phyloP scores from a whole-genome alignment of 495 filamentous ascomycete genomes.

The Neurospora sp. region DNA sequence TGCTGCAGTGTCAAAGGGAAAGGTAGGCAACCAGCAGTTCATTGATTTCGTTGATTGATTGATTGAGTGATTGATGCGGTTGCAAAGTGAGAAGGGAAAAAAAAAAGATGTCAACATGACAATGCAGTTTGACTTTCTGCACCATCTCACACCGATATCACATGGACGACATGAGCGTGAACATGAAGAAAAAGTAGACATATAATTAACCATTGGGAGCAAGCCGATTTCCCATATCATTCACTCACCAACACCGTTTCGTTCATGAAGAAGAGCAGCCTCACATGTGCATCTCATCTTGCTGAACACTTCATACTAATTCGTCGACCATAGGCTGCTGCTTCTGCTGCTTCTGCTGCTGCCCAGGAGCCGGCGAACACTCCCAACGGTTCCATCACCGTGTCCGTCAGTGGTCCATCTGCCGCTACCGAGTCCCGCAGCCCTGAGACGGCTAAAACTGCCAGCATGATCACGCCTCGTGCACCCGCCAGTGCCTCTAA shows the following conservation, averaged over 20 bases:
- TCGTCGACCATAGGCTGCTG: neutral
- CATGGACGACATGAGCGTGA: neutral
- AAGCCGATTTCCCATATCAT: neutral
- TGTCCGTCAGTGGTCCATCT: neutral
- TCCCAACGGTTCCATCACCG: neutral
- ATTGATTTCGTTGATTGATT: neutral
- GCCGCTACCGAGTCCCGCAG: neutral
- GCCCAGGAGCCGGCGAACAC: neutral
- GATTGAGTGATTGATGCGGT: neutral
- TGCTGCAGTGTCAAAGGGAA: neutral
- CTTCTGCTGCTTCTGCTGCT: neutral
- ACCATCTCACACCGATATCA: neutral
- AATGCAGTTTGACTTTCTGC: neutral
- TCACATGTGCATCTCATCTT: neutral
- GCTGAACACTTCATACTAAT: neutral
- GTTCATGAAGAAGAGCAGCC: neutral
- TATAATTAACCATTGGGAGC: neutral
- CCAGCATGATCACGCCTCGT: neutral
- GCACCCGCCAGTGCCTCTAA: neutral
- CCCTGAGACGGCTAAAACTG: neutral
- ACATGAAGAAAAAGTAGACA: neutral
- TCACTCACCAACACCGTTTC: neutral
- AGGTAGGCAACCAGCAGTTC: neutral
- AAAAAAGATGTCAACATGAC: neutral
- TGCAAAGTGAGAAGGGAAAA: neutral